Conservation (phyloP, 1,284 basidiomycete genomes). For the Wolfiporia cocos region DNA sequence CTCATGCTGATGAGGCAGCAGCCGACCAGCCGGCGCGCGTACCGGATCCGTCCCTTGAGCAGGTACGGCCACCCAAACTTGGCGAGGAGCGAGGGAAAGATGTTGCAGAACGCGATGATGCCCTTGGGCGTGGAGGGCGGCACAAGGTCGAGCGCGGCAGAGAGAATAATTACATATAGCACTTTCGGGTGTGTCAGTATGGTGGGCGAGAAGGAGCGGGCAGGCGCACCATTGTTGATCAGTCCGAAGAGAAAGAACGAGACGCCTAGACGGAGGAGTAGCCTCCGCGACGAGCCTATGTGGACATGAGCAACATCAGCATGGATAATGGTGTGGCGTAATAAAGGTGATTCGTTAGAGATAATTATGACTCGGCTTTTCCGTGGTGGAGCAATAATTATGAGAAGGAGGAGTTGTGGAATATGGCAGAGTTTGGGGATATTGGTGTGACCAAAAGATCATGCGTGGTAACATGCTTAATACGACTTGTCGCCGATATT, state of each 20-base stretch:
- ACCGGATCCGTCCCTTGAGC: slow-evolving; percentile 77
- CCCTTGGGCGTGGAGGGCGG: slow-evolving; percentile 88
- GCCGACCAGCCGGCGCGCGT: slow-evolving; percentile 65
- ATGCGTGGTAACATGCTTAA: too few species aligned
- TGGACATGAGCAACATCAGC: too few species aligned
- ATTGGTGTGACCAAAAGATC: too few species aligned
- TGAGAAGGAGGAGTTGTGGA: too few species aligned
- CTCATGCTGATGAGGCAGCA: slow-evolving; percentile 71
- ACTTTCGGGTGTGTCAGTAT: slow-evolving; percentile 56
- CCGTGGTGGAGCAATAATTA: too few species aligned
- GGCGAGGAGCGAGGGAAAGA: slow-evolving; percentile 73
- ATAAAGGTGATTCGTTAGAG: too few species aligned
- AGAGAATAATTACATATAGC: slow-evolving; percentile 93
- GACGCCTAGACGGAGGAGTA: slow-evolving; percentile 29
- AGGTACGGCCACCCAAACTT: slow-evolving; percentile 95
- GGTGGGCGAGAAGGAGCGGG: not conserved
- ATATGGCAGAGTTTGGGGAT: too few species aligned
- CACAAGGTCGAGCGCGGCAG: slow-evolving; percentile 92
- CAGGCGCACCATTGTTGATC: slow-evolving; percentile 45
- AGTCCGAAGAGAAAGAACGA: slow-evolving; percentile 57
- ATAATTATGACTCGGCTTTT: too few species aligned
- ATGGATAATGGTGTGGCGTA: too few species aligned
- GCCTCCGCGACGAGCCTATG: too few species aligned
- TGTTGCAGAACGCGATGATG: slow-evolving; percentile 91
- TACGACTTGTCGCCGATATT: too few species aligned